Evolutionary conservation across 2,329 filamentous ascomycete species (phyloP), one percentile per base, ranked within the genome.

Genomic region (Fusarium guadeloupense): DNA sequence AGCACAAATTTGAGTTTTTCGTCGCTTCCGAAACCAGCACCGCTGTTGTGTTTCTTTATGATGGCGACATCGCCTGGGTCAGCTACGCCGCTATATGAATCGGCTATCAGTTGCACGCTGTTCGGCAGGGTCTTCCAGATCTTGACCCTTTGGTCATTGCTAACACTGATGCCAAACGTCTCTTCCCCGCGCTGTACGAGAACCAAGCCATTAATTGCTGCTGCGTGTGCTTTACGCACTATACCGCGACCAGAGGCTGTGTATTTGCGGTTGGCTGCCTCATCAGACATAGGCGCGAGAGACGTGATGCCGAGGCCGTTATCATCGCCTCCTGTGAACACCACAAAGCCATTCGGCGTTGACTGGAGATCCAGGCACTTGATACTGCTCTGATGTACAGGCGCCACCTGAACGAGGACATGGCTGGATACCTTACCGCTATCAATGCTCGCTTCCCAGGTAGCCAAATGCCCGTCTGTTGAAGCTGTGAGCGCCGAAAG

Each of bases 311-410:
- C 88, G 0, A 98, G 74, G 4, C 89, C 89, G 59, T 95, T 95
- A 74, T 98, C 95, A 68, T 99, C 95, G 19, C 95, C 93, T 21
- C 91, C 92, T 0, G 92, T 93, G 5, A 91, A 74, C 16, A 96
- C 71, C 1, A 90, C 59, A 64, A 64, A 78, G 66, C 67, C 25
- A 71, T 60, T 16, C 69, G 64, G 13, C 80, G 45, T 23, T 43
- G 54, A 41, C 23, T 67, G 59, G 43, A 86, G 55, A 56, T 83
- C 83, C 4, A 90, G 76, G 17, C 81, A 78, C 73, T 97, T 96
- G 72, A 97, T 85, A 44, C 89, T 87, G 74, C 85, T 96, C 68
- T 96, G 92, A 70, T 98, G 95, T 20, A 94, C 74, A 47, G 78
- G 80, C 3, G 71, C 71, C 10, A 75, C 74, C 12, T 75, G 58